Evolutionary conservation across 73 alveolate genomes (phyloP), one percentile per base, ranked within the genome.

Genomic region (Paramecium octaurelia): DNA sequence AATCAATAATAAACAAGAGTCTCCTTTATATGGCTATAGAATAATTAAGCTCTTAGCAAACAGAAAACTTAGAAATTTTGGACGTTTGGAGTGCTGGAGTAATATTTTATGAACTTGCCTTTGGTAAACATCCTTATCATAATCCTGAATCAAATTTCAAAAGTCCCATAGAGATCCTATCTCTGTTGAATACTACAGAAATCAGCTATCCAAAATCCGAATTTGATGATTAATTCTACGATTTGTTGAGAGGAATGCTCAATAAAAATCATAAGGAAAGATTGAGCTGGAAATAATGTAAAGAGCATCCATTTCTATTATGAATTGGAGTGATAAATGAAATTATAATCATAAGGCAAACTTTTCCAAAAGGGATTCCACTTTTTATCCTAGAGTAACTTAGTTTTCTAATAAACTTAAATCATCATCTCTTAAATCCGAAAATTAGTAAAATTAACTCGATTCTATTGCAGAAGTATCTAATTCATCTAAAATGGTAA

Each of bases 71-170:
- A 27, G 50, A 64, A 14, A 12, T 64, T 31, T 14, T 31, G 0
- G 84, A 64, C 27, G 84, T 64, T 64, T 64, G 84, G 84, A 64
- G 84, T 64, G 84, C 84, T 8, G 84, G 84, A 31, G 9, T 64
- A 3, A 64, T 64, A 27, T 64, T 64, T 64, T 64, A 64, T 64
- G 84, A 64, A 6, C 14, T 64, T 64, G 84, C 46, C 16, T 64
- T 31, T 27, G 46, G 46, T 64, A 2, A 64, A 34, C 84, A 64
- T 64, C 84, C 84, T 0, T 64, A 64, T 64, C 9, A 31, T 64
- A 8, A 64, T 8, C 4, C 12, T 64, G 12, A 24, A 4, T 54
- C 10, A 54, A 54, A 54, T 54, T 0, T 54, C 14, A 54, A 16
- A 54, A 54, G 4, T 12, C 69, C 69, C 21, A 16, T 54, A 0